Evolutionary conservation across 2,329 filamentous ascomycete species (phyloP), one percentile per base, ranked within the genome.

Genomic region (Aschersonia sp.): DNA sequence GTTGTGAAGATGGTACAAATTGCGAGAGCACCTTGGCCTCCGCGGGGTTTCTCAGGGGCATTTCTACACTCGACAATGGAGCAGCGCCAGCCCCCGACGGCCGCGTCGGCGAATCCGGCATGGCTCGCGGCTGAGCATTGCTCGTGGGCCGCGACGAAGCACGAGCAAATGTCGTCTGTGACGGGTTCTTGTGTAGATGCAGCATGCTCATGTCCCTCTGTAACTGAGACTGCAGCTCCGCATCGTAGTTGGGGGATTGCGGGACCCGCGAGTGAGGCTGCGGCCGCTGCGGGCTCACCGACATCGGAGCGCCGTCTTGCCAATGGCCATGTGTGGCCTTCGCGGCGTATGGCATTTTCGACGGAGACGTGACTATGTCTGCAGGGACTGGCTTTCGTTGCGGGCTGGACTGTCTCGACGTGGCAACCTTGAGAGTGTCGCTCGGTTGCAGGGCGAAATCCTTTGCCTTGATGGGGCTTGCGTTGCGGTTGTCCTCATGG

Each of bases 191-290:
- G 42, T 58, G 57, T 43, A 83, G 62, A 47, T 73, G 77, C 53
- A 83, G 63, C 53, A 70, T 69, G 32, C 69, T 68, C 66, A 83
- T 75, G 52, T 83, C 79, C 49, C 72, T 72, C 53, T 78, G 76
- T n/a, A 84, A 61, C 58, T 83, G 77, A 40, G 77, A 73, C 51
- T 80, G 78, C 42, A 81, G 60, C 42, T 74, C 71, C 43, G 70
- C 68, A 54, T 83, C 79, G 54, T 81, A 80, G 49, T 81, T 78
- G 7, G 72, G 68, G 4, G 78, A 78, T 46, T 72, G 70, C 14
- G 68, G 63, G 4, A 67, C 60, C 5, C 71, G 68, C 7, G 67
- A 58, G 5, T 70, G 68, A 12, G 73, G 70, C 54, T 69, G 67
- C 42, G 74, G 65, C 48, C 69, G 69, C 45, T 65, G 61, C n/a